phyloP scores from a whole-genome alignment of 192 early-diverging fungal species.

The Linnemannia zychae region DNA sequence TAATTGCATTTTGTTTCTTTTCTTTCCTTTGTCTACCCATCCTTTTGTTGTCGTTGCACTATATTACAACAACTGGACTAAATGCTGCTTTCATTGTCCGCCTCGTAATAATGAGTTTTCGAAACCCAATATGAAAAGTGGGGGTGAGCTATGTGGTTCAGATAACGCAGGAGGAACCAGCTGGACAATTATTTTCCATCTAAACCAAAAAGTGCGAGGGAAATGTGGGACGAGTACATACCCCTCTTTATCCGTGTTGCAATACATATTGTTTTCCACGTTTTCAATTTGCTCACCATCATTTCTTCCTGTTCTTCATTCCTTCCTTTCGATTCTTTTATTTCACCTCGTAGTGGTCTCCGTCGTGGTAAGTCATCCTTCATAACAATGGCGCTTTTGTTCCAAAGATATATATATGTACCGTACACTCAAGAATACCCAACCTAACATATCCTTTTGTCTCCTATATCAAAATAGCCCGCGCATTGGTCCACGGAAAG shows the following conservation, averaged over 20 bases:
- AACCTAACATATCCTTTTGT: not conserved
- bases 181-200: not conserved
- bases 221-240: not conserved
- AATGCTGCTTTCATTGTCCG: too few relatives aligned
- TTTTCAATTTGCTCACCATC: conserved; percentile 5
- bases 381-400: not conserved
- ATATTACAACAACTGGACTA: too few relatives aligned
- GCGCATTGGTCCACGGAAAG: conserved; percentile 75
- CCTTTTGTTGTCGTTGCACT: too few relatives aligned
- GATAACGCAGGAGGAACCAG: not conserved
- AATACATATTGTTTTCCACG: not conserved
- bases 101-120: too few relatives aligned
- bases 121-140: too few relatives aligned
- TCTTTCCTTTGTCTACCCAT: too few relatives aligned
- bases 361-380: conserved; percentile 37
- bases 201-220: not conserved
- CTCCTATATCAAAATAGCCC: conserved; percentile 45
- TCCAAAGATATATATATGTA: not conserved
- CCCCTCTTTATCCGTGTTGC: not conserved
- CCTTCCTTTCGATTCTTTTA: not conserved
- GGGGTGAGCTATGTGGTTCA: too few relatives aligned
- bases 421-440: not conserved
- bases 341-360: conserved; percentile 25
- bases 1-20: too few relatives aligned
- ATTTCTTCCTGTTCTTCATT: not conserved